Conservation (phyloP, 495 filamentous ascomycete species). For the Beverwykella pulmonaria region DNA sequence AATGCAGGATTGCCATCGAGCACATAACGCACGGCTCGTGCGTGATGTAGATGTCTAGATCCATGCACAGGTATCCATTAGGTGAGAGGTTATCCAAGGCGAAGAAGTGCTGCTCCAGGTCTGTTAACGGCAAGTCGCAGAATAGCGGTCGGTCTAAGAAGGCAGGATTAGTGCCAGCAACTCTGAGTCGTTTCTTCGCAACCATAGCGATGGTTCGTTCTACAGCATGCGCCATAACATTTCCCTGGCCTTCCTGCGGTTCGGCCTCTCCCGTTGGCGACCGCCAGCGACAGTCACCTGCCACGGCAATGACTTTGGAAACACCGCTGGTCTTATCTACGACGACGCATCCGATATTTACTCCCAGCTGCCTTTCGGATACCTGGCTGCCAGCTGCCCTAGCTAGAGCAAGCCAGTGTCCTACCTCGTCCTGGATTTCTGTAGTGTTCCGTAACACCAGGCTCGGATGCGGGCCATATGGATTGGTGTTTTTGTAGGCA, state of each 20-base stretch:
- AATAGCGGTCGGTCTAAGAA: slow-evolving; percentile 27
- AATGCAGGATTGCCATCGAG: slow-evolving; percentile 92
- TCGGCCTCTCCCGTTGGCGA: slow-evolving; percentile 28
- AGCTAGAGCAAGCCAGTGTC: slow-evolving; percentile 71
- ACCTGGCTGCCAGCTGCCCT: slow-evolving; percentile 62
- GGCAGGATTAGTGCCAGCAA: slow-evolving; percentile 9
- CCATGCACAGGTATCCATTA: slow-evolving; percentile 93
- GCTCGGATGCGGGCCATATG: slow-evolving; percentile 71
- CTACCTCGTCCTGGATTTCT: slow-evolving; percentile 59
- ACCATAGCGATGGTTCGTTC: slow-evolving; percentile 89
- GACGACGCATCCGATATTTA: slow-evolving; percentile 78
- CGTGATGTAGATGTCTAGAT: slow-evolving; percentile 85
- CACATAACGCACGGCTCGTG: slow-evolving; percentile 97
- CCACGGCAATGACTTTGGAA: slow-evolving; percentile 64
- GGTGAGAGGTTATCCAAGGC: slow-evolving; percentile 50
- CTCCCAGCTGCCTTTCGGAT: slow-evolving; percentile 60
- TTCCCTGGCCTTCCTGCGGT: slow-evolving; percentile 53
- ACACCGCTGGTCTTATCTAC: slow-evolving; percentile 56
- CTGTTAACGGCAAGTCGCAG: slow-evolving; percentile 46
- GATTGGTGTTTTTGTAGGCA: slow-evolving; percentile 80
- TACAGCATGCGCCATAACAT: slow-evolving; percentile 78
- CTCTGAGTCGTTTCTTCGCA: slow-evolving; percentile 61
- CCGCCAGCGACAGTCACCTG: slow-evolving; percentile 73
- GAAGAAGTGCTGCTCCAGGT: slow-evolving; percentile 42
- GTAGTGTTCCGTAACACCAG: slow-evolving; percentile 57